These are phyloP conservation scores for Dipteronia dyeriana DNA, from an alignment of 345 rosid genomes.

Conservation along the genomic window DNA sequence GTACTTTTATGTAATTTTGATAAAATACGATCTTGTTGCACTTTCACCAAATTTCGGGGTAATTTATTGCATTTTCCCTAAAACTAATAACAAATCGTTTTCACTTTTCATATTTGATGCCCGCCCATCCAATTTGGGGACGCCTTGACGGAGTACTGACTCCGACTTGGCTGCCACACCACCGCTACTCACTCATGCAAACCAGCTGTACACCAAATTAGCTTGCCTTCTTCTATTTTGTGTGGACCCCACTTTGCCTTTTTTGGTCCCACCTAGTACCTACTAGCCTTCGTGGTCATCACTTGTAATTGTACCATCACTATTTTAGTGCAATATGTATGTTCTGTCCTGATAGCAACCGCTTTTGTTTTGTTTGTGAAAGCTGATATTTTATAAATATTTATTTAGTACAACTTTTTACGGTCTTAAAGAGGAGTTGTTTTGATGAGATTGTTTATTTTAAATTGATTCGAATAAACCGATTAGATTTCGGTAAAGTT, in stretches of 20 bases:
- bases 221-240: background rate
- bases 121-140: background rate
- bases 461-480: too few species aligned
- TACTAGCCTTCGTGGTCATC: background rate
- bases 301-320: background rate
- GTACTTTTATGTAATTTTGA: too few species aligned
- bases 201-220: slow-evolving; percentile 16
- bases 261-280: background rate
- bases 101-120: background rate
- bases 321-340: background rate
- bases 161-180: too few species aligned
- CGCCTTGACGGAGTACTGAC: background rate
- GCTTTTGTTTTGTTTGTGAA: too few species aligned
- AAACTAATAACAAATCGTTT: background rate
- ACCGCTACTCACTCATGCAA: background rate
- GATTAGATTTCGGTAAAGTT: too few species aligned
- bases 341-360: background rate
- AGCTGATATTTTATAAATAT: too few species aligned
- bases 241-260: background rate
- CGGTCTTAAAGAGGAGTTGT: too few species aligned
- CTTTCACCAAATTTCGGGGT: too few species aligned
- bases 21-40: too few species aligned
- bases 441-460: too few species aligned
- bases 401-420: too few species aligned
- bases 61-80: too few species aligned